Conservation (phyloP, 1,284 basidiomycete genomes). For the Heterobasidion parviporum region DNA sequence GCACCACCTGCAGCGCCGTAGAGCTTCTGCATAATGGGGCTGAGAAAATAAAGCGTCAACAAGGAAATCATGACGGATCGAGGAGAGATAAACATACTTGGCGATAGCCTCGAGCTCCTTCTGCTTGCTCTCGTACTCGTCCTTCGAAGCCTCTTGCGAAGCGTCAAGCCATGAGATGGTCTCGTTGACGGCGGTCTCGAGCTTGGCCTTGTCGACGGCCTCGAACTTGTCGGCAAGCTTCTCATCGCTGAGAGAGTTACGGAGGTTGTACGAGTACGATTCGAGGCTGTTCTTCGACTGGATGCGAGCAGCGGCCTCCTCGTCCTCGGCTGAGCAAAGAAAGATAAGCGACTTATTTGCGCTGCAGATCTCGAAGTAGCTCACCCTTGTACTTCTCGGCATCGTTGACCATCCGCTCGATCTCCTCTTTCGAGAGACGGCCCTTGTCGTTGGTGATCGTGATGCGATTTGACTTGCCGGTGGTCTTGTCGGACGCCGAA, state of each 20-base stretch:
- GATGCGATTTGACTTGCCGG: conserved; percentile 93
- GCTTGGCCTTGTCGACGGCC: conserved; percentile 80
- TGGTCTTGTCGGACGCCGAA: conserved; percentile 94
- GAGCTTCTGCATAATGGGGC: conserved; percentile 90
- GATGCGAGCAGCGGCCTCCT: conserved; percentile 78
- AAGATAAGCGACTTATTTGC: not conserved
- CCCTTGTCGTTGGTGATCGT: conserved; percentile 99
- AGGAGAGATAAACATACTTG: conserved; percentile 27
- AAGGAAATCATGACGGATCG: not conserved
- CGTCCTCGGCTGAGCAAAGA: conserved; percentile 56
- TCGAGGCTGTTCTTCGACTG: conserved; percentile 84
- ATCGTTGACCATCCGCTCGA: conserved; percentile 93
- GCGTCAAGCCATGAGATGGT: conserved; percentile 85
- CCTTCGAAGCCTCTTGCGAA: conserved; percentile 88
- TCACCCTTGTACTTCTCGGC: conserved; percentile 88
- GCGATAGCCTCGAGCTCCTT: conserved; percentile 92
- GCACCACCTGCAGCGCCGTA: conserved; percentile 41
- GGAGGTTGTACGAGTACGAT: conserved; percentile 94
- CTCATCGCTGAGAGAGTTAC: conserved; percentile 82
- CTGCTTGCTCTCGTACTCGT: conserved; percentile 94
- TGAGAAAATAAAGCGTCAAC: not conserved
- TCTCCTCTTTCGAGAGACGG: conserved; percentile 96
- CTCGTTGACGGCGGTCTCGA: conserved; percentile 81
- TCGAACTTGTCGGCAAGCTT: conserved; percentile 80
- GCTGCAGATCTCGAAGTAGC: conserved; percentile 9